phyloP scores from a whole-genome alignment of 192 early-diverging fungal genomes.

The Radiomyces spectabilis region DNA sequence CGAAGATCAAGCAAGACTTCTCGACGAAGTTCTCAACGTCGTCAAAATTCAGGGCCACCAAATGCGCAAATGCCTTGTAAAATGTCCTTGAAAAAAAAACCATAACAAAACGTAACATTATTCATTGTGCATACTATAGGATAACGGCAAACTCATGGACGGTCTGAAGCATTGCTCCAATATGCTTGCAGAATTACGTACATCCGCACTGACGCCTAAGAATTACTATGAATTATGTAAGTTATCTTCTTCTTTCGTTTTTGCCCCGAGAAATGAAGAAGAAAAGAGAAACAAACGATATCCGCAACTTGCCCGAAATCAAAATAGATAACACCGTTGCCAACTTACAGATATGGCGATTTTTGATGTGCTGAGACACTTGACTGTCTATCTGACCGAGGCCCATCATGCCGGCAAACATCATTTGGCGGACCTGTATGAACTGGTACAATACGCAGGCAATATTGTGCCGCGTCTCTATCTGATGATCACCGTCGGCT shows the following conservation, averaged over 20 bases:
- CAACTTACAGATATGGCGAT: constrained; percentile 78
- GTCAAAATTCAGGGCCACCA: constrained; percentile 94
- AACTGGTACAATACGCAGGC: constrained; percentile 96
- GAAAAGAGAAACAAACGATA: too few species aligned
- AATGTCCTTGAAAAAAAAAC: too few species aligned
- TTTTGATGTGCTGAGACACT: constrained; percentile 92
- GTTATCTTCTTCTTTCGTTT: constrained; percentile 10
- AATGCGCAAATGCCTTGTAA: constrained; percentile 91
- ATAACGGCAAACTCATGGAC: constrained; percentile 88
- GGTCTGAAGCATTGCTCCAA: constrained; percentile 95
- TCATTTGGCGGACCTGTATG: constrained; percentile 89
- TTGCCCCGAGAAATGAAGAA: too few species aligned
- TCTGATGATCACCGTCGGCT: constrained; percentile 98
- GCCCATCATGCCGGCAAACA: constrained; percentile 72
- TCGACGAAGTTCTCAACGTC: constrained; percentile 89
- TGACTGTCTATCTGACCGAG: constrained; percentile 84
- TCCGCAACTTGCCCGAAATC: neutral
- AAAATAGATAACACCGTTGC: neutral
- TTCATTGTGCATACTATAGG: constrained; percentile 36
- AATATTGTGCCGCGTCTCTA: constrained; percentile 98
- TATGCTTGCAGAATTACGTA: constrained; percentile 93
- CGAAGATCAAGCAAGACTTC: constrained; percentile 84
- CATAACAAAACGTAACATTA: too few species aligned
- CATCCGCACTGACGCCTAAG: constrained; percentile 90
- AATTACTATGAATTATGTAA: constrained; percentile 98